Evolutionary conservation across 345 rosid genomes (phyloP), one percentile per base, ranked within the genome.

Genomic region (Zanthoxylum bungeanum): DNA sequence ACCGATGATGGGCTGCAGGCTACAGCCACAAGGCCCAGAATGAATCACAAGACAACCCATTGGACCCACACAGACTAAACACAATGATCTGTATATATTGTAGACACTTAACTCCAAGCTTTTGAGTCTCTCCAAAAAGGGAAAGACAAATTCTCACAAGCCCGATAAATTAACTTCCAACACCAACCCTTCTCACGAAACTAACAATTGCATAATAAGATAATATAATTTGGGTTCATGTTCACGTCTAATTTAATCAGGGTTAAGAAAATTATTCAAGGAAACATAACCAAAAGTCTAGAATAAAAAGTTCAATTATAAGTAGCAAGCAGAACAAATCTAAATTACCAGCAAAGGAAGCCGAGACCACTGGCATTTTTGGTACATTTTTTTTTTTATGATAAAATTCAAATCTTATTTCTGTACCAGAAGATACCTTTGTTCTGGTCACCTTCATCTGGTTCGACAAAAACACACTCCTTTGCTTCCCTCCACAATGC

Each of bases 401-500:
- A n/a, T n/a, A 9, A 66, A 44, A 44, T 44, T 81, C 85, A 89
- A 16, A 88, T 49, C 85, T 86, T 83, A 66, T 88, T 93, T 37
- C 73, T 69, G 79, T 88, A 91, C 98, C 98, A 93, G 81, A 75
- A 87, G 16, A 91, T 93, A 52, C 98, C 98, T 81, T 85, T 80
- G 80, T 36, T 80, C 69, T 79, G 78, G 70, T 73, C 80, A 17
- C 69, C 89, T 33, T 85, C 94, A 16, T 93, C 98, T 1, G 81
- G 84, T 78, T 87, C 95, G 3, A 91, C 97, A 60, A 85, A 93
- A 53, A 93, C 50, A 52, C 98, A 93, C 75, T 93, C 98, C 81
- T 87, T 90, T 2, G 96, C 91, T 80, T 91, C 98, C 78, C 98
- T 91, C 87, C 87, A 93, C 76, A 92, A 70, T 0, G 97, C 96